Evolutionary conservation across 176 grass and related monocot species (phyloP).

Genomic region (Carex myosuroides): DNA sequence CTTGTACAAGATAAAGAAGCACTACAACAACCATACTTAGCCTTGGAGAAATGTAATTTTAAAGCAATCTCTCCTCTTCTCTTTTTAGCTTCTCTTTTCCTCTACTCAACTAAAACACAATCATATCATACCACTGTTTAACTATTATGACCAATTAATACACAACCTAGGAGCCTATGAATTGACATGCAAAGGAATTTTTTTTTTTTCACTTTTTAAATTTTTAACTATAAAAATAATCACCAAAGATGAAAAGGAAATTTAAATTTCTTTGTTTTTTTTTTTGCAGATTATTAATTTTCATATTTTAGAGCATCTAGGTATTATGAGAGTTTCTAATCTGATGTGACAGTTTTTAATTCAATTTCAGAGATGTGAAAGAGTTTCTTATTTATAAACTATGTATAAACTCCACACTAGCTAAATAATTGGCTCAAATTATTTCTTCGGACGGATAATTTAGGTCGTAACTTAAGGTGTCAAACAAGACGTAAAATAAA

Average conservation of each 20-base stretch:
- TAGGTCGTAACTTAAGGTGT: too few relatives aligned
- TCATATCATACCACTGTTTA: neutral
- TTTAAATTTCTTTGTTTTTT: neutral
- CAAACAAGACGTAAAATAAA: too few relatives aligned
- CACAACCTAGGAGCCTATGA: neutral
- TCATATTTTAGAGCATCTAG: too few relatives aligned
- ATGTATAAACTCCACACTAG: too few relatives aligned
- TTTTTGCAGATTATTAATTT: too few relatives aligned
- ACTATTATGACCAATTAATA: neutral
- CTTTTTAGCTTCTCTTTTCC: slow-evolving; percentile 50
- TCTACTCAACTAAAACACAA: slow-evolving; percentile 30
- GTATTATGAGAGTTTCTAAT: too few relatives aligned
- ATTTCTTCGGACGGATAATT: too few relatives aligned
- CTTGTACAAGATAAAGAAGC: slow-evolving; percentile 33
- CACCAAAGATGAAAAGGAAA: neutral
- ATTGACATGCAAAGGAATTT: neutral
- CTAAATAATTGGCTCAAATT: too few relatives aligned
- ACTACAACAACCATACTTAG: slow-evolving; percentile 95
- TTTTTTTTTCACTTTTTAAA: neutral
- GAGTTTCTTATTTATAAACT: too few relatives aligned
- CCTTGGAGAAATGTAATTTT: slow-evolving; percentile 62
- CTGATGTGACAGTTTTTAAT: too few relatives aligned
- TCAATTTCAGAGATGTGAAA: too few relatives aligned
- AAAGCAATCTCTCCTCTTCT: slow-evolving; percentile 46
- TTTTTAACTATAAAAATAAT: neutral